phyloP scores from a whole-genome alignment of 352 stramenopile species.

The Achlya hypogyna region DNA sequence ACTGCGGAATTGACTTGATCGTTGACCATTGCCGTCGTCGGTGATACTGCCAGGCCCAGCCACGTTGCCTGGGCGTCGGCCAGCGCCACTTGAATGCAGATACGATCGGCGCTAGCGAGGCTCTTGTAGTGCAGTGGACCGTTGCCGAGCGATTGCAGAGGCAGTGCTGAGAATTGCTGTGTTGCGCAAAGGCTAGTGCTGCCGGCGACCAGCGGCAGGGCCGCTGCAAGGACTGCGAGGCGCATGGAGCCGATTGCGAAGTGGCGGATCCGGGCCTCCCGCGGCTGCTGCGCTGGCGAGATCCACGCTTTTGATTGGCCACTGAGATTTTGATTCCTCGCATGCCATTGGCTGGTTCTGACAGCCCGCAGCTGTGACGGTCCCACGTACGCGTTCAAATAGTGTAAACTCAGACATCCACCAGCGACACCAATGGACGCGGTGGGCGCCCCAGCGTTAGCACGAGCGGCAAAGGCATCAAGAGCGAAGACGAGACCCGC shows the following conservation, averaged over 20 bases:
- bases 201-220: no score
- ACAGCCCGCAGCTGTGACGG: background rate
- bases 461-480: no score
- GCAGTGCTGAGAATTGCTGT: background rate
- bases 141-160: background rate
- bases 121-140: background rate
- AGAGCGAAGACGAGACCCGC: no score
- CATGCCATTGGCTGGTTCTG: background rate
- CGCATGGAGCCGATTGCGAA: background rate
- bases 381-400: background rate
- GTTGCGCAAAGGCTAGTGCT: background rate
- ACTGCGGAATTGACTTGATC: conserved; percentile 55
- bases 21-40: conserved; percentile 49
- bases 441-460: no score
- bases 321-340: background rate
- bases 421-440: no score
- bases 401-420: no score
- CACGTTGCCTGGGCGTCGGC: conserved; percentile 6
- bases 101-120: background rate
- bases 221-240: background rate
- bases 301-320: background rate
- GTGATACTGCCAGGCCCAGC: conserved; percentile 34
- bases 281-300: background rate
- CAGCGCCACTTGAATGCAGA: background rate
- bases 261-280: background rate